Conservation (phyloP, 148 eudicot genomes). For the Amaranthus palmeri region DNA sequence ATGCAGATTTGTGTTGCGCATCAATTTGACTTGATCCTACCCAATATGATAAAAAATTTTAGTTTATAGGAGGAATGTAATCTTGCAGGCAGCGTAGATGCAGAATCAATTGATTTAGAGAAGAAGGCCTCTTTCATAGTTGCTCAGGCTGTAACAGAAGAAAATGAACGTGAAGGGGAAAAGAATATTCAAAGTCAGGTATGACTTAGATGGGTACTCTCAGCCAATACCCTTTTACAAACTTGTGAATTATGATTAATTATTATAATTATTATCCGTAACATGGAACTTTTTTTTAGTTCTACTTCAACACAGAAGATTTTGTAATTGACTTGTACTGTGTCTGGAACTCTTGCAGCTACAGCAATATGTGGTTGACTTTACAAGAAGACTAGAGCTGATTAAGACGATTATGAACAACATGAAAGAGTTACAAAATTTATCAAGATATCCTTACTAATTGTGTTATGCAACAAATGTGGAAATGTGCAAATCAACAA, state of each 20-base stretch:
- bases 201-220: constrained; percentile 3
- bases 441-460: constrained; percentile 63
- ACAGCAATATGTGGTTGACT: constrained; percentile 42
- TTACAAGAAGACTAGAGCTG: constrained; percentile 48
- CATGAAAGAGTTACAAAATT: constrained; percentile 53
- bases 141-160: constrained; percentile 39
- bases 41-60: constrained; percentile 8
- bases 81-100: constrained; percentile 25
- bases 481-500: not conserved
- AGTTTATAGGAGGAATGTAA: constrained; percentile 18
- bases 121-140: constrained; percentile 38
- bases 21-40: constrained; percentile 4
- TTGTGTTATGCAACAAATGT: not conserved
- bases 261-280: not conserved
- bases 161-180: constrained; percentile 49
- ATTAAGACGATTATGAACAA: constrained; percentile 50
- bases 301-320: too few relatives aligned
- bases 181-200: constrained; percentile 42
- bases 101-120: constrained; percentile 35
- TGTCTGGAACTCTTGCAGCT: constrained; percentile 50
- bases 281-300: not conserved
- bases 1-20: not conserved
- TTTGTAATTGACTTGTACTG: constrained; percentile 5
- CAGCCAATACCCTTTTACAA: not conserved
- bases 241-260: not conserved